Evolutionary conservation across 805 yeast genomes (phyloP), one percentile per base, ranked within the genome.

Genomic region (Henningerozyma blattae): DNA sequence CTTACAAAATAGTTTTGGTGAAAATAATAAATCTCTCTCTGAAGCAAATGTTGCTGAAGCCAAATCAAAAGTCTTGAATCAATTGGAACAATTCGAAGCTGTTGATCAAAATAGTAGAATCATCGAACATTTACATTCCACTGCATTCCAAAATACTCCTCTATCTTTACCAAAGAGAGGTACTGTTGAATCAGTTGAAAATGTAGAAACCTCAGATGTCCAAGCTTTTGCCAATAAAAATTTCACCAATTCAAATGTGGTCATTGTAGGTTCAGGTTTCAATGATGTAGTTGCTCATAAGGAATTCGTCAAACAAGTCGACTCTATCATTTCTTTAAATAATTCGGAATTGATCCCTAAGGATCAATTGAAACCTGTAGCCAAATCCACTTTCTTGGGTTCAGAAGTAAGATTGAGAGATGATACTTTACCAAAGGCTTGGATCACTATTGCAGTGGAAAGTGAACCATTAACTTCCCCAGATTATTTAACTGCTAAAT

Each of bases 371-470:
- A 46, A 50, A 34, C 15, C 27, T 24, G n/a, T n/a, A n/a, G n/a
- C n/a, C n/a, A 67, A 68, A 45, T 72, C 82, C 40, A 56, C 74
- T 36, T 82, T 81, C 72, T 69, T 82, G 57, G 94, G 94, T 58
- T 80, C 91, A 31, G 93, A 82, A 57, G 77, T 80, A 45, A 76
- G 87, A 72, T 64, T 80, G 65, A 78, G 94, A 75, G 94, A 82
- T 56, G 94, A 82, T 62, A 82, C 85, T 48, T 57, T 78, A 52
- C 84, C 89, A 55, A 71, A 74, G 56, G 91, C 89, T 37, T 78
- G 79, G 69, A 69, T 80, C 49, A 61, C 86, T 35, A 67, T 82
- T 50, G 85, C 86, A 38, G 89, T 70, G 36, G 67, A 72, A 52
- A 84, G 85, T 64, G 87, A 79, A 61, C 64, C 77, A 29, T 40